A percentile compares a stretch with the other conserved stretches of the same genome.
Evolutionary conservation across 2,329 filamentous ascomycete genomes (phyloP).

Genomic region (Talaromyces funiculosus): DNA sequence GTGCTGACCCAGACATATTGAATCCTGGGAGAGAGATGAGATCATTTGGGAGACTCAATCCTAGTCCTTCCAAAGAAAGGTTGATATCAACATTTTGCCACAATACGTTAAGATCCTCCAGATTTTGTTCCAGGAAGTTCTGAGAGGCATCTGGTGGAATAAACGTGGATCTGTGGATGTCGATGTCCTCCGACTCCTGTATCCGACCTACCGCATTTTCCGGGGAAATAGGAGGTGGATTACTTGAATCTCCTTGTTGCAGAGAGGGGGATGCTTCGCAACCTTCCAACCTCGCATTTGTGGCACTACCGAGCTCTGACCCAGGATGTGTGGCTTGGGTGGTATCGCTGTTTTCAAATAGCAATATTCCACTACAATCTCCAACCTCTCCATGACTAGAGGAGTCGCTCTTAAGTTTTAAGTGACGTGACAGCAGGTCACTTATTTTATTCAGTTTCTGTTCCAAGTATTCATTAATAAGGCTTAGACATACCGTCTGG

Average conservation of each 20-base stretch:
- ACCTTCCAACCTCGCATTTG: neutral
- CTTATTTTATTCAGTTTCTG: conserved; percentile 1
- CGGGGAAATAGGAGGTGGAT: neutral
- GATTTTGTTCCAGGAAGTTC: conserved; percentile 4
- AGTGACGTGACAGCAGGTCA: conserved; percentile 9
- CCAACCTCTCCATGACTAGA: conserved; percentile 7
- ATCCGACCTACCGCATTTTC: neutral
- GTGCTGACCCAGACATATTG: conserved; percentile 6
- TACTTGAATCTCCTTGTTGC: conserved; percentile 1
- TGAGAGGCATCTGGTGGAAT: neutral
- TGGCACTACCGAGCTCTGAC: neutral
- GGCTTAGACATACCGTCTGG: conserved; percentile 4
- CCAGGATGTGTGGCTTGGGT: conserved; percentile 4
- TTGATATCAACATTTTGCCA: conserved; percentile 6
- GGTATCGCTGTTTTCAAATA: neutral
- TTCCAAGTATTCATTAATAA: neutral
- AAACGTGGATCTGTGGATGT: conserved; percentile 1
- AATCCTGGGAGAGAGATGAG: conserved; percentile 10
- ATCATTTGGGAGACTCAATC: conserved; percentile 10
- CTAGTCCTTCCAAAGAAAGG: conserved; percentile 9
- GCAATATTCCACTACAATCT: conserved; percentile 3
- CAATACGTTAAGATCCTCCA: conserved; percentile 9
- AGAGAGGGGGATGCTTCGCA: conserved; percentile 3
- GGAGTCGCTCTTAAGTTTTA: conserved; percentile 5
- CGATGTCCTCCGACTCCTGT: neutral